phyloP scores from a whole-genome alignment of 1,284 basidiomycete genomes.

The Vanrija sp. region DNA sequence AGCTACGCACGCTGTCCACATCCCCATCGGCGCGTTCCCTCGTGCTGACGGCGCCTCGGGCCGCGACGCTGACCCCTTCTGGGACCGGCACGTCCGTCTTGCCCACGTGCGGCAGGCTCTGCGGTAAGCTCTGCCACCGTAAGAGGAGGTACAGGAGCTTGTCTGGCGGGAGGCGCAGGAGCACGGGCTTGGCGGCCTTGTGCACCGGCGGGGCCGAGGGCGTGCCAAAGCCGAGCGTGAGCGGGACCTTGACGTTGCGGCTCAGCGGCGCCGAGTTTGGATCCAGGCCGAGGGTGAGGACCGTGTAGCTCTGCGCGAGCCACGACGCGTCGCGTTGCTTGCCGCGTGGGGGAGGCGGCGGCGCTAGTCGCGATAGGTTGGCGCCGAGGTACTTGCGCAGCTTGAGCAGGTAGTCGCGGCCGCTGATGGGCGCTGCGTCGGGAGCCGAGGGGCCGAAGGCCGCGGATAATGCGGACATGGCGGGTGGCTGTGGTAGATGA shows the following conservation, averaged over 20 bases:
- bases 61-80: constrained; percentile 30
- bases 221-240: constrained; percentile 43
- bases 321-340: constrained; percentile 16
- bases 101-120: constrained; percentile 38
- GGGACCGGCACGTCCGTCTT: constrained; percentile 44
- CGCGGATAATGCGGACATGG: not conserved
- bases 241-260: constrained; percentile 35
- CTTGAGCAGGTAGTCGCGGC: constrained; percentile 37
- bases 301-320: constrained; percentile 43
- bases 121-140: constrained; percentile 42
- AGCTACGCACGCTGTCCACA: constrained; percentile 43
- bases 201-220: constrained; percentile 11
- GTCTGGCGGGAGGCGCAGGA: constrained; percentile 46
- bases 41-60: constrained; percentile 25
- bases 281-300: constrained; percentile 47
- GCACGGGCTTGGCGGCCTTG: constrained; percentile 32
- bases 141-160: constrained; percentile 45
- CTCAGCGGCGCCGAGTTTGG: constrained; percentile 40
- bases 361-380: constrained; percentile 41
- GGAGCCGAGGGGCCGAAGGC: constrained; percentile 1
- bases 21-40: constrained; percentile 34
- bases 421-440: constrained; percentile 29
- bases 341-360: constrained; percentile 12
- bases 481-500: not conserved
- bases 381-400: constrained; percentile 44